A percentile compares a stretch with the other conserved stretches of the same genome.
These are phyloP conservation scores for Aspergillus vadensis DNA, from an alignment of 2,329 filamentous ascomycete genomes.

Conservation along the genomic window DNA sequence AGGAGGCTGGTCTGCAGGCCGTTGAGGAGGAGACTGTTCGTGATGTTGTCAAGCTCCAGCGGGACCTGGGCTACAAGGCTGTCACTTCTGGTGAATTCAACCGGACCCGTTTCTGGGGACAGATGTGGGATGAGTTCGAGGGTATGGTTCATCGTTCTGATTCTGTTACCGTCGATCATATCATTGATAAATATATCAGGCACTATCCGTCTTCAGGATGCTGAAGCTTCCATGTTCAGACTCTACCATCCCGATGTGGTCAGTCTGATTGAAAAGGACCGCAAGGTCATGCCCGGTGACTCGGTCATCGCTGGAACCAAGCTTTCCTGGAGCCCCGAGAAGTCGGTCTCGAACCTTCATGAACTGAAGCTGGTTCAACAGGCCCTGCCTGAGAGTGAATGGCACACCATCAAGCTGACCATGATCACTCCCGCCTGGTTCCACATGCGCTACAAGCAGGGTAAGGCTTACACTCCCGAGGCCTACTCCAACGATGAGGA, in stretches of 20 bases:
- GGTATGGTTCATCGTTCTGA: background rate
- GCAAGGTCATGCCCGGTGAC: conserved; percentile 32
- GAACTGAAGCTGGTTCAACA: conserved; percentile 4
- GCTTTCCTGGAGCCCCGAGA: conserved; percentile 21
- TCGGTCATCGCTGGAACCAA: conserved; percentile 30
- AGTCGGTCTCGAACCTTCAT: conserved; percentile 21
- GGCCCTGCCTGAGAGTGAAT: conserved; percentile 4
- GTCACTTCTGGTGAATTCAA: conserved; percentile 6
- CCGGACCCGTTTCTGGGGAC: conserved; percentile 5
- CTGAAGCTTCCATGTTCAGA: conserved; percentile 30
- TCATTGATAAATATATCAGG: conserved; percentile 9
- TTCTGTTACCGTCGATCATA: background rate
- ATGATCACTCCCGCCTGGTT: conserved; percentile 8
- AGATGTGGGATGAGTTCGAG: conserved; percentile 10
- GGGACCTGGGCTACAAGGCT: background rate
- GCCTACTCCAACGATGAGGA: conserved; percentile 2
- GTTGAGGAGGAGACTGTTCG: background rate
- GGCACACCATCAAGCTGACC: conserved; percentile 3
- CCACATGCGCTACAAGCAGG: conserved; percentile 8
- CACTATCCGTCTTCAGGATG: conserved; percentile 29
- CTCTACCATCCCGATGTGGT: conserved; percentile 32
- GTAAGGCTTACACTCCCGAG: background rate
- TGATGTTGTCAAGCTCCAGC: conserved; percentile 3
- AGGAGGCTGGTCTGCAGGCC: background rate
- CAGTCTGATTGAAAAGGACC: conserved; percentile 29